Evolutionary conservation across 306 rosid genomes (phyloP).

Genomic region (Myrica gale): DNA sequence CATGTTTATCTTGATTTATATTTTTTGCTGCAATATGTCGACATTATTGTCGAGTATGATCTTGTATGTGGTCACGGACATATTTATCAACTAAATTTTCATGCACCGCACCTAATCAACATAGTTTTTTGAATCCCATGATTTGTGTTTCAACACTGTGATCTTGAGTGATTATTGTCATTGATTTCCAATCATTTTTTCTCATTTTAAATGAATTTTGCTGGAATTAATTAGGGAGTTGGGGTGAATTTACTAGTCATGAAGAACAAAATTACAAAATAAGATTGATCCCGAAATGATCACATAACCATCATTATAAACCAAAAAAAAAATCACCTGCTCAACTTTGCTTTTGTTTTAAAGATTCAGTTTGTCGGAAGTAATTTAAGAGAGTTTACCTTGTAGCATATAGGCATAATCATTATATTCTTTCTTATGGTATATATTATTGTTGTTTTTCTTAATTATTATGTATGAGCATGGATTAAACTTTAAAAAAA

Average conservation of each 20-base stretch:
- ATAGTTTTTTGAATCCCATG: conserved; percentile 71
- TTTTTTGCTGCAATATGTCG: conserved; percentile 4
- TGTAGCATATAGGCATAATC: conserved; percentile 30
- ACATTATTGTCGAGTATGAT: not conserved
- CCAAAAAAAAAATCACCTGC: conserved; percentile 9
- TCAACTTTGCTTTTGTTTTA: conserved; percentile 30
- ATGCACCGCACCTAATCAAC: conserved; percentile 67
- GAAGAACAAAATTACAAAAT: conserved; percentile 40
- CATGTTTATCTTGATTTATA: not conserved
- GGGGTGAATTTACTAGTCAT: conserved; percentile 26
- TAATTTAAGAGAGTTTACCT: conserved; percentile 29
- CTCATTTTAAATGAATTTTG: not conserved
- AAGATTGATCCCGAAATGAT: conserved; percentile 31
- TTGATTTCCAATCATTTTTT: conserved; percentile 60
- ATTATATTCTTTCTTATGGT: conserved; percentile 3
- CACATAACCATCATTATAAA: not conserved
- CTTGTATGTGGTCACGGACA: conserved; percentile 28
- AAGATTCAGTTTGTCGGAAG: conserved; percentile 53
- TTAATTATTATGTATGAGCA: conserved; percentile 22
- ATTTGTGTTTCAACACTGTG: conserved; percentile 52
- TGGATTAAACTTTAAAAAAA: conserved; percentile 6
- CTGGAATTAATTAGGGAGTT: conserved; percentile 17
- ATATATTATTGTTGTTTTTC: conserved; percentile 30
- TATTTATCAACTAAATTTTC: conserved; percentile 38
- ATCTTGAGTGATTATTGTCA: conserved; percentile 52